phyloP scores from a whole-genome alignment of 2,329 filamentous ascomycete species.

The Chrysosporium keratinophilum region DNA sequence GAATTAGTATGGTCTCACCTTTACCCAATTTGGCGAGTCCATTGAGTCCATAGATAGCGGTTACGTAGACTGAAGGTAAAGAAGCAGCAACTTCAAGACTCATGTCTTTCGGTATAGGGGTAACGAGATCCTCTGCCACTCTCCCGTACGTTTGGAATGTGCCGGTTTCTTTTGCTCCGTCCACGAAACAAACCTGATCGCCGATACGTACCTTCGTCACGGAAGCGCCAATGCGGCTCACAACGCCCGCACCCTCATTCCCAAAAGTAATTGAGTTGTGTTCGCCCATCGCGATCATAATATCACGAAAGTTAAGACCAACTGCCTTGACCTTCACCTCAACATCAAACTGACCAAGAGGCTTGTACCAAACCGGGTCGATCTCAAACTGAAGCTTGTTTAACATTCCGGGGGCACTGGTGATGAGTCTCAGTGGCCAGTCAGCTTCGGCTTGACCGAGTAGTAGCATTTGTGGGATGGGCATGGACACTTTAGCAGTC shows the following conservation, averaged over 20 bases:
- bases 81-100: conserved; percentile 16
- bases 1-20: conserved; percentile 19
- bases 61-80: conserved; percentile 13
- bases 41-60: conserved; percentile 14
- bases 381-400: conserved; percentile 19
- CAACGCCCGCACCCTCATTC: conserved; percentile 13
- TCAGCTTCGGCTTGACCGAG: conserved; percentile 10
- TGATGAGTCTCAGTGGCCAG: conserved; percentile 18
- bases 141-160: conserved; percentile 12
- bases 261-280: conserved; percentile 13
- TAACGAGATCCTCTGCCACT: conserved; percentile 3
- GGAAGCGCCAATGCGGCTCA: conserved; percentile 15
- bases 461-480: conserved; percentile 15
- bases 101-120: conserved; percentile 5
- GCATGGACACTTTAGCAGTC: conserved; percentile 13
- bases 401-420: conserved; percentile 16
- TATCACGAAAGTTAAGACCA: conserved; percentile 20
- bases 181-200: neutral
- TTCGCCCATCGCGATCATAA: conserved; percentile 15
- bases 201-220: conserved; percentile 16
- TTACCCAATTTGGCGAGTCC: conserved; percentile 14
- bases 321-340: conserved; percentile 21
- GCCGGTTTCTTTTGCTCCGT: conserved; percentile 6
- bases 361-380: conserved; percentile 15
- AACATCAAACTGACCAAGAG: conserved; percentile 17